Evolutionary conservation across 2,329 filamentous ascomycete genomes (phyloP).

Genomic region (Trichoderma pleuroti): DNA sequence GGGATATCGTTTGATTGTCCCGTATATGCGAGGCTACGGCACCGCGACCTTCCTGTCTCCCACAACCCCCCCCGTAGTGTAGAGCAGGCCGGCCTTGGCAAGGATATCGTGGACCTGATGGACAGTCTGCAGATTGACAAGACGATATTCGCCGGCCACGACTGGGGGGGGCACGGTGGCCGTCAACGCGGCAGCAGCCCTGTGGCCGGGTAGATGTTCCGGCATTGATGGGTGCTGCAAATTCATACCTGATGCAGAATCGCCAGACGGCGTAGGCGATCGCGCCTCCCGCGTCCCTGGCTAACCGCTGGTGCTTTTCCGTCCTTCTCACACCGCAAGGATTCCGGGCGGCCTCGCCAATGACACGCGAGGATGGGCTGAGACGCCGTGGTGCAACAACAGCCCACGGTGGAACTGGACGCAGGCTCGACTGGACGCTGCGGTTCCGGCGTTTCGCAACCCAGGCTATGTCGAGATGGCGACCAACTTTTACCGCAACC

Average conservation of each 20-base stretch:
- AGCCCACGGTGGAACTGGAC: slow-evolving; percentile 26
- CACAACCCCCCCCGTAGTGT: slow-evolving; percentile 24
- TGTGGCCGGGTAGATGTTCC: slow-evolving; percentile 28
- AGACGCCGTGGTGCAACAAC: slow-evolving; percentile 26
- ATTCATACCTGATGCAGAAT: slow-evolving; percentile 21
- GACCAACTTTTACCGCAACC: slow-evolving; percentile 42
- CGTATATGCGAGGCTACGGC: slow-evolving; percentile 29
- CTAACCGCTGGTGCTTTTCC: slow-evolving; percentile 28
- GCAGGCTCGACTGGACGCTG: slow-evolving; percentile 23
- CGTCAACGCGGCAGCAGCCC: slow-evolving; percentile 27
- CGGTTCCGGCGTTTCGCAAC: slow-evolving; percentile 20
- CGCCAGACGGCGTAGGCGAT: slow-evolving; percentile 22
- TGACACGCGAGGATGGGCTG: slow-evolving; percentile 23
- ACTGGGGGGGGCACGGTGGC: slow-evolving; percentile 31
- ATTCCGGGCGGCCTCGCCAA: slow-evolving; percentile 21
- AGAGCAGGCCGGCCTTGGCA: slow-evolving; percentile 28
- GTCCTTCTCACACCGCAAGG: slow-evolving; percentile 27
- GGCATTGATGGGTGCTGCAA: slow-evolving; percentile 28
- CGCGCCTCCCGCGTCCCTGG: slow-evolving; percentile 22
- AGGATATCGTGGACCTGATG: slow-evolving; percentile 28
- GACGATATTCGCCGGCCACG: slow-evolving; percentile 29
- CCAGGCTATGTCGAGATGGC: slow-evolving; percentile 37
- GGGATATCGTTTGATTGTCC: slow-evolving; percentile 28
- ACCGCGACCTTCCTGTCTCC: slow-evolving; percentile 26
- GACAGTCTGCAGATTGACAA: slow-evolving; percentile 26